Conservation (phyloP, 164 flowering plant species). For the Magnolia kwangsiensis region DNA sequence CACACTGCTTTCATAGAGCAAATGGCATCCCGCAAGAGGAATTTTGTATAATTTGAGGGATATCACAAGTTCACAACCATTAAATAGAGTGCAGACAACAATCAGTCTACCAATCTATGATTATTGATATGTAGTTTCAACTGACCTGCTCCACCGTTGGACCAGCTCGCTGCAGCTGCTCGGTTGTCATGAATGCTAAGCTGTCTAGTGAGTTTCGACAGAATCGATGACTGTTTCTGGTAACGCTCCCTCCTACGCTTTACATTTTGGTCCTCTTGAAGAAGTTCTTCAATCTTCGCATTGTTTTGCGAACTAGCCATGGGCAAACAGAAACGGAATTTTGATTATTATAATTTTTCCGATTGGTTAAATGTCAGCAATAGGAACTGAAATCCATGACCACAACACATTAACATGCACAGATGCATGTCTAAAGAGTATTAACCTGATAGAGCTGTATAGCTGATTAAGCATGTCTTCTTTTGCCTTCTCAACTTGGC, state of each 20-base stretch:
- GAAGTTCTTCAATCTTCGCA: conserved; percentile 79
- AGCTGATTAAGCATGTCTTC: conserved; percentile 98
- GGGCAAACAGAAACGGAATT: not conserved
- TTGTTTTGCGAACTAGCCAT: conserved; percentile 62
- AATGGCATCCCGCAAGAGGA: not conserved
- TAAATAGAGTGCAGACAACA: not conserved
- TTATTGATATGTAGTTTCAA: not conserved
- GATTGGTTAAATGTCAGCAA: not conserved
- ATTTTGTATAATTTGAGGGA: not conserved
- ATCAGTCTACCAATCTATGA: not conserved
- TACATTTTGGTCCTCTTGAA: conserved; percentile 86
- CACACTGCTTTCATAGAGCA: not conserved
- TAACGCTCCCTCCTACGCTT: conserved; percentile 75
- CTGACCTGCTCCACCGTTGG: conserved; percentile 60
- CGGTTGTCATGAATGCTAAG: conserved; percentile 89
- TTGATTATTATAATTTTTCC: not conserved
- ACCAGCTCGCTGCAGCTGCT: conserved; percentile 73
- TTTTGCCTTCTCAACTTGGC: conserved; percentile 99
- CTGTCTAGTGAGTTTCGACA: conserved; percentile 77
- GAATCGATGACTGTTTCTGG: conserved; percentile 84
- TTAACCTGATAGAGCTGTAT: conserved; percentile 86
- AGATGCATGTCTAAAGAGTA: not conserved
- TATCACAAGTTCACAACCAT: not conserved
- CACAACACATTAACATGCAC: not conserved
- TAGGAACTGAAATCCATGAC: not conserved